These are phyloP conservation scores for Dendryphion nanum DNA, from an alignment of 2,329 filamentous ascomycete species.

Conservation along the genomic window DNA sequence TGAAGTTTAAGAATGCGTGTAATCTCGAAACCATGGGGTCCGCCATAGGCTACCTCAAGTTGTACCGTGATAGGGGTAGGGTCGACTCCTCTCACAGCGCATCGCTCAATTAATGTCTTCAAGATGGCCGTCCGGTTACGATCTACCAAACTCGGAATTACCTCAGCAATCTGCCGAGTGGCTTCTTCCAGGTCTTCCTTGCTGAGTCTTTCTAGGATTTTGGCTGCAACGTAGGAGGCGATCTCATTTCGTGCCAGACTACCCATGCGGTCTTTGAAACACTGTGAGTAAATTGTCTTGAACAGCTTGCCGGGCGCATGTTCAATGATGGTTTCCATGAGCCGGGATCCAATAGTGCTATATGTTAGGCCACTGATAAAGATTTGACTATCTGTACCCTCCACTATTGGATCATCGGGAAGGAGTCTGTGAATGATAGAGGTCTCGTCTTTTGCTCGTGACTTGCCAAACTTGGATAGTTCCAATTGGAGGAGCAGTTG, in stretches of 20 bases:
- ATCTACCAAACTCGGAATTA: conserved; percentile 70
- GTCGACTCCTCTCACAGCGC: conserved; percentile 64
- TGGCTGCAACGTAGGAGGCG: conserved; percentile 82
- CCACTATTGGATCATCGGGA: conserved; percentile 73
- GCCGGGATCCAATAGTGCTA: conserved; percentile 82
- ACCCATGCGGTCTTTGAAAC: conserved; percentile 77
- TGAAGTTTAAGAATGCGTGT: conserved; percentile 60
- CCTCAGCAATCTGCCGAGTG: conserved; percentile 68
- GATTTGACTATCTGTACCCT: conserved; percentile 69
- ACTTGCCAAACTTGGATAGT: conserved; percentile 69
- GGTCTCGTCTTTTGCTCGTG: conserved; percentile 61
- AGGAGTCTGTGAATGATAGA: conserved; percentile 75
- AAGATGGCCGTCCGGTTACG: conserved; percentile 77
- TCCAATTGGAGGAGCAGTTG: conserved; percentile 88
- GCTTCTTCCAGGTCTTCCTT: conserved; percentile 80
- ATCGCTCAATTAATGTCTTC: conserved; percentile 79
- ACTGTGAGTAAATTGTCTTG: conserved; percentile 78
- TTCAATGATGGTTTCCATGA: conserved; percentile 82
- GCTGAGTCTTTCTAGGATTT: conserved; percentile 77
- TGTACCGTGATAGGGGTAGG: conserved; percentile 55
- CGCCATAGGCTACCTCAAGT: conserved; percentile 58
- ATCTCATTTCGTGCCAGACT: conserved; percentile 85
- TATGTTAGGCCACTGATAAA: conserved; percentile 89
- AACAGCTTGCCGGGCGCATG: conserved; percentile 84
- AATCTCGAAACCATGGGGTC: conserved; percentile 51